Percentiles rank a stretch among this genome's conserved stretches.
Evolutionary conservation across 371 early-diverging fungal genomes (phyloP).

Genomic region (Dichotomocladium elegans): DNA sequence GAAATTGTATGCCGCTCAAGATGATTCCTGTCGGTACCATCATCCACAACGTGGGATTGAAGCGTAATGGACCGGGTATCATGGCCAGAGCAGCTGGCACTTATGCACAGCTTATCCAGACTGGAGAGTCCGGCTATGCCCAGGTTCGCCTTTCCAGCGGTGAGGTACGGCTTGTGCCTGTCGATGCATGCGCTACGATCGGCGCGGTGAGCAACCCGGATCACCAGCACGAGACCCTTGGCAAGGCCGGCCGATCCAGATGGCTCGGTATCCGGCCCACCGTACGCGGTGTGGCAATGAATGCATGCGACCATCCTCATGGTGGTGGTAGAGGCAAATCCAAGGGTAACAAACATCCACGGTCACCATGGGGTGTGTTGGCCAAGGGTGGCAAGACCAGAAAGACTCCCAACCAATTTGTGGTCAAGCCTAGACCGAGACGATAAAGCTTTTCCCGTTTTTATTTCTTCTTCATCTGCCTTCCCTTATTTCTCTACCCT

Average conservation of each 20-base stretch:
- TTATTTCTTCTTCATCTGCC: not conserved
- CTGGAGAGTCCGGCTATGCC: conserved; percentile 76
- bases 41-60: conserved; percentile 86
- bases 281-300: conserved; percentile 99
- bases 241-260: conserved; percentile 90
- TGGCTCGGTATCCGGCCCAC: conserved; percentile 89
- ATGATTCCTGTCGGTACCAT: conserved; percentile 93
- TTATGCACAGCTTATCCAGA: conserved; percentile 83
- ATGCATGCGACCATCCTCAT: conserved; percentile 98
- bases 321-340: conserved; percentile 98
- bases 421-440: conserved; percentile 76
- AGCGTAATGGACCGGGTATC: conserved; percentile 77
- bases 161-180: conserved; percentile 87
- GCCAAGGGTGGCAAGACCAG: conserved; percentile 97
- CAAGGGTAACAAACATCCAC: conserved; percentile 90
- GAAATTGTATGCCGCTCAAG: conserved; percentile 88
- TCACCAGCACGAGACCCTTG: conserved; percentile 86
- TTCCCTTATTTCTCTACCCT: conserved; percentile 1
- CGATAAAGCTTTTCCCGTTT: conserved; percentile 38
- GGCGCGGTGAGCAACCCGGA: conserved; percentile 92
- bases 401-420: conserved; percentile 69
- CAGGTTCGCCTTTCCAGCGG: conserved; percentile 86
- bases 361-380: conserved; percentile 93
- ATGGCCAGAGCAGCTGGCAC: conserved; percentile 90
- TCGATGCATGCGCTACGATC: conserved; percentile 88